Percentiles rank a stretch among this genome's conserved stretches.
Evolutionary conservation across 805 yeast genomes (phyloP).

Genomic region (Scheffersomyces coipomensis): DNA sequence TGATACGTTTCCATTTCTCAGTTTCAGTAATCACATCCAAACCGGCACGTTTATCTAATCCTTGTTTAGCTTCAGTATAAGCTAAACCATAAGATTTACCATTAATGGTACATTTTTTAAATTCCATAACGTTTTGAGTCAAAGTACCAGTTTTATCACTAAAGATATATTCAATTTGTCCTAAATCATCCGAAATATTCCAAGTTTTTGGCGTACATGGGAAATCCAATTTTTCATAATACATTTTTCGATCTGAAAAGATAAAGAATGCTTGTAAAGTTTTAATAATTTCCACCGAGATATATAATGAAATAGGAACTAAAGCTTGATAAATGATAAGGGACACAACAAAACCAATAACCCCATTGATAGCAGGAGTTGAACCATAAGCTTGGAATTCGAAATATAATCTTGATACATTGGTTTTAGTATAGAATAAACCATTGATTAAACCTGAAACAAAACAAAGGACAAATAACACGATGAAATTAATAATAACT

Average conservation of each 20-base stretch:
- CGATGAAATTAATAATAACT: conserved; percentile 59
- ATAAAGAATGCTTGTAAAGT: conserved; percentile 76
- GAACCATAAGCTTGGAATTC: conserved; percentile 63
- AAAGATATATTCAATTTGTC: conserved; percentile 79
- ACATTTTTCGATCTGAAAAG: conserved; percentile 67
- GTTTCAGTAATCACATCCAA: conserved; percentile 54
- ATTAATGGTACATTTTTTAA: conserved; percentile 69
- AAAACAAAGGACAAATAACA: conserved; percentile 65
- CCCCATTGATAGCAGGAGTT: conserved; percentile 61
- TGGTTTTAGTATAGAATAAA: conserved; percentile 44
- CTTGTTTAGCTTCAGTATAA: conserved; percentile 76
- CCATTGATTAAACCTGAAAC: conserved; percentile 73
- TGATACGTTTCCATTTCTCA: conserved; percentile 36
- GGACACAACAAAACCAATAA: conserved; percentile 68
- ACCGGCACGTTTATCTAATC: conserved; percentile 66
- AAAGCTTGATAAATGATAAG: conserved; percentile 72
- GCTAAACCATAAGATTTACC: conserved; percentile 71
- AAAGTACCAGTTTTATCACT: conserved; percentile 84
- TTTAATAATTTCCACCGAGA: conserved; percentile 76
- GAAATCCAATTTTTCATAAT: conserved; percentile 64
- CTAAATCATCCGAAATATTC: conserved; percentile 81
- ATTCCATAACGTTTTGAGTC: conserved; percentile 83
- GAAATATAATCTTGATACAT: conserved; percentile 51
- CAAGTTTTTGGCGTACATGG: conserved; percentile 82
- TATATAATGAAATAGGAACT: conserved; percentile 78